A percentile compares a stretch with the other conserved stretches of the same genome.
Evolutionary conservation across 2,329 filamentous ascomycete genomes (phyloP).

Genomic region (Alternaria viburni): DNA sequence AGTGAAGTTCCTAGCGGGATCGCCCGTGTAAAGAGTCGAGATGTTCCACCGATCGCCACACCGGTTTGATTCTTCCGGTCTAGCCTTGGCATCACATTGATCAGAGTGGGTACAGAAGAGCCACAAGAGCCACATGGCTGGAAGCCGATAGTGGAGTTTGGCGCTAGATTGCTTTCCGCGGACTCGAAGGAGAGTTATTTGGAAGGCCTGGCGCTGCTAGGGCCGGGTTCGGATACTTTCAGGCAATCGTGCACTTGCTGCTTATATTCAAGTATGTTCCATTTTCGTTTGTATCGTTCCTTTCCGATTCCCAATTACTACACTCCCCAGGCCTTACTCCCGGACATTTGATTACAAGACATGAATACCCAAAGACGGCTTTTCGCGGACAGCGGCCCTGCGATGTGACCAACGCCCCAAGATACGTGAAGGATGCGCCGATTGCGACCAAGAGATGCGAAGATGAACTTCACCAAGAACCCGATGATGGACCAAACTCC

Average conservation of each 20-base stretch:
- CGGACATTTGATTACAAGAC: conserved; percentile 2
- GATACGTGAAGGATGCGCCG: neutral
- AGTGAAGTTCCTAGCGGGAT: conserved; percentile 8
- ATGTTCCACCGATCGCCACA: conserved; percentile 24
- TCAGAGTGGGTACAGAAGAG: conserved; percentile 16
- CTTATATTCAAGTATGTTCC: neutral
- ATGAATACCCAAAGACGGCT: neutral
- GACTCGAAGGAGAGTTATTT: conserved; percentile 6
- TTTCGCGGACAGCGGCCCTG: neutral
- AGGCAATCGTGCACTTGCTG: neutral
- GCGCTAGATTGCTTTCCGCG: conserved; percentile 14
- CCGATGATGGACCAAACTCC: conserved; percentile 7
- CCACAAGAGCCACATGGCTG: conserved; percentile 14
- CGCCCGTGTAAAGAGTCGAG: conserved; percentile 1
- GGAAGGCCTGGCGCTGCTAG: conserved; percentile 3
- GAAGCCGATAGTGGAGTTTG: conserved; percentile 6
- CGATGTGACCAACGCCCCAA: neutral
- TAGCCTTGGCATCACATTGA: conserved; percentile 28
- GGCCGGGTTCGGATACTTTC: neutral
- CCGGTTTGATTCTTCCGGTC: conserved; percentile 18
- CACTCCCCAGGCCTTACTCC: neutral
- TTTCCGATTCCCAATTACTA: neutral
- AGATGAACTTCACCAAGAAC: neutral
- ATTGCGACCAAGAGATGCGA: neutral
- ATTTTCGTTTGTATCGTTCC: neutral